Conservation (phyloP, 73 alveolate species). For the Blepharisma stoltei region DNA sequence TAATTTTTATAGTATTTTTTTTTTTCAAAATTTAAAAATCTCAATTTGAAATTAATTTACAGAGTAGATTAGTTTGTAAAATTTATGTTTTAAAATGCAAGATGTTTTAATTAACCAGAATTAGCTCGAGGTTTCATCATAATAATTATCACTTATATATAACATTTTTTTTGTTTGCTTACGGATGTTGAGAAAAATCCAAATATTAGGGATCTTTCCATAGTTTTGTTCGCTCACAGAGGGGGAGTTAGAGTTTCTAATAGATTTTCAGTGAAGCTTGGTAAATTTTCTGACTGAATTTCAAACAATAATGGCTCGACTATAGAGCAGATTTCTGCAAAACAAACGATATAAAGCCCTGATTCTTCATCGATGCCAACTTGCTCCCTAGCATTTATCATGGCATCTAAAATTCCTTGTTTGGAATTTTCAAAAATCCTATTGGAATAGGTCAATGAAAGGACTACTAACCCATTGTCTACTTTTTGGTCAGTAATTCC, state of each 20-base stretch:
- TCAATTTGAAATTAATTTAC: too few species aligned
- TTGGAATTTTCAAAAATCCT: conserved; percentile 44
- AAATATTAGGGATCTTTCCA: too few species aligned
- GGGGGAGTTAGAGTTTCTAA: not conserved
- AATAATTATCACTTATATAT: too few species aligned
- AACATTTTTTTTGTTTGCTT: too few species aligned
- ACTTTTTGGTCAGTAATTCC: conserved; percentile 55
- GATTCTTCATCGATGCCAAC: conserved; percentile 44
- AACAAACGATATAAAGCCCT: conserved; percentile 45
- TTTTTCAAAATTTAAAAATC: too few species aligned
- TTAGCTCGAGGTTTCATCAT: too few species aligned
- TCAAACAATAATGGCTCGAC: conserved; percentile 27
- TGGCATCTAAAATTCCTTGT: conserved; percentile 42
- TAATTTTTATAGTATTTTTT: too few species aligned
- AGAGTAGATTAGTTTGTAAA: too few species aligned
- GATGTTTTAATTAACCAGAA: too few species aligned
- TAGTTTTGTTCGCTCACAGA: too few species aligned
- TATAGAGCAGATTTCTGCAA: conserved; percentile 43
- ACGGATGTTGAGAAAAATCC: too few species aligned
- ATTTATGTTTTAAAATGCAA: too few species aligned
- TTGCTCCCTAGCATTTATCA: conserved; percentile 38
- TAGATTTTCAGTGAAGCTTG: not conserved
- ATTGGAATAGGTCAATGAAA: conserved; percentile 43
- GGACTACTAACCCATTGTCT: conserved; percentile 48
- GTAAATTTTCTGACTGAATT: not conserved